These are phyloP conservation scores for Hygrophoropsis aurantiaca DNA, from an alignment of 768 basidiomycete genomes.

Conservation along the genomic window DNA sequence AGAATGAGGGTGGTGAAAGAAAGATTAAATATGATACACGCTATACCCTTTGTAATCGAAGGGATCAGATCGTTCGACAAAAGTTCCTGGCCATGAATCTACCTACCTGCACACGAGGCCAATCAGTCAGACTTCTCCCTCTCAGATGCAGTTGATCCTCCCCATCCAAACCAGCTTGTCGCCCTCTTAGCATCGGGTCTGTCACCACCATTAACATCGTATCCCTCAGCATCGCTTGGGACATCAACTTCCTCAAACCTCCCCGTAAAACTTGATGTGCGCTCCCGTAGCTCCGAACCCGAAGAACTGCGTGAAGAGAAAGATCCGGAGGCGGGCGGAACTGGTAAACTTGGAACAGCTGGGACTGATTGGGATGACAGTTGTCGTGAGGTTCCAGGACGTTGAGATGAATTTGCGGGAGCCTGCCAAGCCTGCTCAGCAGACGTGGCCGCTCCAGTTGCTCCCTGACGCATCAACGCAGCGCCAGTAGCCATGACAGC, in stretches of 20 bases:
- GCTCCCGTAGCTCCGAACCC: conserved; percentile 44
- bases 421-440: conserved; percentile 26
- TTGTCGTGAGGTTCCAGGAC: conserved; percentile 22
- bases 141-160: conserved; percentile 18
- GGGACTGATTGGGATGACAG: conserved; percentile 30
- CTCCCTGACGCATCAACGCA: conserved; percentile 55
- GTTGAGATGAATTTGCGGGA: conserved; percentile 23
- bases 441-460: conserved; percentile 37
- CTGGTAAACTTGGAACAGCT: conserved; percentile 29
- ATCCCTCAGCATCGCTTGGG: conserved; percentile 69
- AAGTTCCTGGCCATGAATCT: too few relatives aligned
- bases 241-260: conserved; percentile 70
- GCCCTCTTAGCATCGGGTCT: conserved; percentile 29
- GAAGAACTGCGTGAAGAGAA: conserved; percentile 40
- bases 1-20: too few relatives aligned
- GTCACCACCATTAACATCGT: conserved; percentile 38
- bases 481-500: conserved; percentile 67
- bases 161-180: conserved; percentile 35
- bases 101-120: neutral
- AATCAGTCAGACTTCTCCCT: conserved; percentile 21
- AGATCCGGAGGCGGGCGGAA: conserved; percentile 30
- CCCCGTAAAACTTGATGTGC: conserved; percentile 39
- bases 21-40: too few relatives aligned
- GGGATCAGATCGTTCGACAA: too few relatives aligned
- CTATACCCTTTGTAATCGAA: too few relatives aligned